Evolutionary conservation across 257 asterid genomes (phyloP).

Genomic region (Plantago elongata): DNA sequence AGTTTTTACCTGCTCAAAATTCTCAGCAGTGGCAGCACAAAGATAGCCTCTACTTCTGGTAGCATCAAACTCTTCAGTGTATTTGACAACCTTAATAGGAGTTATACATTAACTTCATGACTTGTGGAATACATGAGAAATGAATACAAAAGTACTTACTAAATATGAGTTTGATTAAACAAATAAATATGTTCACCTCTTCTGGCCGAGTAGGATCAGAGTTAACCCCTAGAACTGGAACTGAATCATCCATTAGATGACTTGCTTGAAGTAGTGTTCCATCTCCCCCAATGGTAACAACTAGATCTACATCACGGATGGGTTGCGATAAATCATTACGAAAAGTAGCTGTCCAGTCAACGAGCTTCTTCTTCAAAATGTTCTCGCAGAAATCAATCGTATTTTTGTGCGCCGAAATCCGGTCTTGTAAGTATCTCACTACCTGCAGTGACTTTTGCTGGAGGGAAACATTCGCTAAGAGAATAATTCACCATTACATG

Average conservation of each 20-base stretch:
- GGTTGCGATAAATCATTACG: slow-evolving; percentile 52
- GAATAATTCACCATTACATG: not conserved
- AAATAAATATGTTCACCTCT: slow-evolving; percentile 47
- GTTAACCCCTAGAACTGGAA: slow-evolving; percentile 87
- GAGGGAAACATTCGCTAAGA: slow-evolving; percentile 6
- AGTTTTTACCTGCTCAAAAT: slow-evolving; percentile 65
- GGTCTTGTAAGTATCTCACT: slow-evolving; percentile 45
- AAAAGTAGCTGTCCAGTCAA: slow-evolving; percentile 58
- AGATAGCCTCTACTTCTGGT: slow-evolving; percentile 94
- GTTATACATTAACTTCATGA: not conserved
- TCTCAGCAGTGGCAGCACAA: slow-evolving; percentile 73
- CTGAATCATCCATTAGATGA: slow-evolving; percentile 70
- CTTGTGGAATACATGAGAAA: slow-evolving; percentile 1
- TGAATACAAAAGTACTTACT: not conserved
- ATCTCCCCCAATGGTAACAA: slow-evolving; percentile 86
- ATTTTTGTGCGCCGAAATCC: slow-evolving; percentile 65
- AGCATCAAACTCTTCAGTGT: slow-evolving; percentile 79
- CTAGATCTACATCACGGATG: slow-evolving; percentile 72
- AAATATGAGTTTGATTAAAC: slow-evolving; percentile 1
- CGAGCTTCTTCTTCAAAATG: slow-evolving; percentile 50
- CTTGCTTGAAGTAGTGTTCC: slow-evolving; percentile 85
- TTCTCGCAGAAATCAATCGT: slow-evolving; percentile 73
- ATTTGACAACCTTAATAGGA: slow-evolving; percentile 47
- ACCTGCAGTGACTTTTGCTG: slow-evolving; percentile 44
- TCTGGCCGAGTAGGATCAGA: slow-evolving; percentile 84